Evolutionary conservation across 768 basidiomycete species (phyloP), one percentile per base, ranked within the genome.

Genomic region (Hygrophoropsis aurantiaca): DNA sequence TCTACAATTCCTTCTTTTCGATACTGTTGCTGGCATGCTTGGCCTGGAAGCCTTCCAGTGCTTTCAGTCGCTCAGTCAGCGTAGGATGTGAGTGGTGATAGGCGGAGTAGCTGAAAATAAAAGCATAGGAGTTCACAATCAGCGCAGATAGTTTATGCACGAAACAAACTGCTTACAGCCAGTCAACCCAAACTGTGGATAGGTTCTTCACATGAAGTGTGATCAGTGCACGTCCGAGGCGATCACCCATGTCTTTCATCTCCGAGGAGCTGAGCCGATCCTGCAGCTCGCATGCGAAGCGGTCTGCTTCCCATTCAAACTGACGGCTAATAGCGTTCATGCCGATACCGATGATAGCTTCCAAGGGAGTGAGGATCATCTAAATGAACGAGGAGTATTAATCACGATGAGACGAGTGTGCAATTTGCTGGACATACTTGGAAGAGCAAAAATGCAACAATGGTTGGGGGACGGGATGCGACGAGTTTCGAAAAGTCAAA

Each of bases 61-160:
- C 90, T 53, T 80, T 84, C 58, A 97, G 71, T 7, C 94, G 80
- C 71, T 99, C 94, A 30, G 89, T 87, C 54, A 99, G 66, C 2
- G 93, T 97, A 4, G 95, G 95, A 67, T 99, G 95, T 39, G 90
- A 94, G 67, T 97, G 92, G 65, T 97, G 92, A 57, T 92, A 97
- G 18, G 90, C 90, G 42, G 93, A 97, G 71, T 95, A 97, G 48
- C 87, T 89, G 52, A 34, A n/a, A 15, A 25, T 15, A 42, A 38
- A 16, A 5, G 6, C 18, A 32, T 32, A 51, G 44, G 8, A 34
- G 9, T 7, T 30, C 19, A 49, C 24, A 7, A 42, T 20, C 30
- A 42, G 40, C 39, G 11, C 3, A 32, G 25, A 11, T n/a, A 34
- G 7, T 33, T 2, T 15, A 4, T 3, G 25, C 44, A 24, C 42